Evolutionary conservation across 1,284 basidiomycete genomes (phyloP).

Genomic region (Vanrija pseudolonga): DNA sequence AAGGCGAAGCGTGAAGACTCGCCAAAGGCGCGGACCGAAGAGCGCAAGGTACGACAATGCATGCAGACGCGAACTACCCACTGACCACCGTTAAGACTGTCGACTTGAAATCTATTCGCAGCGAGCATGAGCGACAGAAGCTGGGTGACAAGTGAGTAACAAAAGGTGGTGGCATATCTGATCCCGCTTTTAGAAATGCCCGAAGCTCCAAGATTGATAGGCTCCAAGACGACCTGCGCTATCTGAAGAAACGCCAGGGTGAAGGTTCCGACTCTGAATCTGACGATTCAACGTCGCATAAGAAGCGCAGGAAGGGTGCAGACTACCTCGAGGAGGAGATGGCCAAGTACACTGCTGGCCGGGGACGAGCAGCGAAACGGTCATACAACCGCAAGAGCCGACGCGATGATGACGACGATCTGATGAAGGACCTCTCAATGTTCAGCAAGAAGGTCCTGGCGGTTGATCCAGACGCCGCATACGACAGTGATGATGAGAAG

Average conservation of each 20-base stretch:
- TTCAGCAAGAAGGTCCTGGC: slow-evolving; percentile 66
- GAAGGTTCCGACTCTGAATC: slow-evolving; percentile 43
- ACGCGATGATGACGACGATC: slow-evolving; percentile 62
- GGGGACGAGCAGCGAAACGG: slow-evolving; percentile 61
- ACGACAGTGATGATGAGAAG: slow-evolving; percentile 18
- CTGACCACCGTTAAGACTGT: slow-evolving; percentile 26
- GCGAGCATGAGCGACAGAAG: slow-evolving; percentile 66
- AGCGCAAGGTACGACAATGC: slow-evolving; percentile 43
- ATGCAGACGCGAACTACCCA: background rate
- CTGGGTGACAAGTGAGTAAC: slow-evolving; percentile 56
- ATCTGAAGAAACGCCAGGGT: slow-evolving; percentile 53
- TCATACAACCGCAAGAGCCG: slow-evolving; percentile 48
- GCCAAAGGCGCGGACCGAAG: slow-evolving; percentile 15
- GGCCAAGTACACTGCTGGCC: slow-evolving; percentile 67
- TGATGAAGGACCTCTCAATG: slow-evolving; percentile 65
- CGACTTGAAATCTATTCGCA: slow-evolving; percentile 67
- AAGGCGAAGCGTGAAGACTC: slow-evolving; percentile 4
- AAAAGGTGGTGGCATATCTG: background rate
- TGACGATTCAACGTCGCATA: slow-evolving; percentile 26
- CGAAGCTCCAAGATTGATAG: slow-evolving; percentile 65
- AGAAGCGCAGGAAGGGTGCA: slow-evolving; percentile 51
- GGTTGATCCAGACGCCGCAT: background rate
- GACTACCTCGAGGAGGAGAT: slow-evolving; percentile 75
- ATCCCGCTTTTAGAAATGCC: background rate
- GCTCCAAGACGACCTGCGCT: slow-evolving; percentile 82